These are phyloP conservation scores for Apiotrichum domesticum DNA, from an alignment of 1,284 basidiomycete genomes.

Conservation along the genomic window DNA sequence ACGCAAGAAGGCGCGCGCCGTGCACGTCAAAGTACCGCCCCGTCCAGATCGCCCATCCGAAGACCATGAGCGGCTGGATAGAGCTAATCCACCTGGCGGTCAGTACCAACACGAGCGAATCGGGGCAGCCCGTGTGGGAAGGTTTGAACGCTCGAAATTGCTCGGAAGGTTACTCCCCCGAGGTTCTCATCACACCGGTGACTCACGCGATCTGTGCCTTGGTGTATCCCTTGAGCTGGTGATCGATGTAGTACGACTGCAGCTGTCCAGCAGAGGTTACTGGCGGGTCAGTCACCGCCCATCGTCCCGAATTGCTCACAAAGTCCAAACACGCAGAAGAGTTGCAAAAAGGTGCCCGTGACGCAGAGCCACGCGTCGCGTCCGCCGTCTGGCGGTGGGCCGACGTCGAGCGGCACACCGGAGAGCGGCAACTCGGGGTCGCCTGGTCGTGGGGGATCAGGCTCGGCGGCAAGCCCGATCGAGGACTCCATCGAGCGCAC, in stretches of 20 bases:
- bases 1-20: conserved; percentile 11
- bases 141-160: too few relatives aligned
- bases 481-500: background rate
- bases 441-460: conserved; percentile 1
- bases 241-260: conserved; percentile 16
- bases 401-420: conserved; percentile 6
- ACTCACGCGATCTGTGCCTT: conserved; percentile 19
- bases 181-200: conserved; percentile 3
- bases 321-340: conserved; percentile 28
- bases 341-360: conserved; percentile 21
- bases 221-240: conserved; percentile 17
- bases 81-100: conserved; percentile 17
- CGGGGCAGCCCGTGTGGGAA: too few relatives aligned
- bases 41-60: conserved; percentile 16
- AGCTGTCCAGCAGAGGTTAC: conserved; percentile 25
- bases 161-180: too few relatives aligned
- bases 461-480: background rate
- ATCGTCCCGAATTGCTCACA: conserved; percentile 8
- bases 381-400: conserved; percentile 27
- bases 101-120: too few relatives aligned
- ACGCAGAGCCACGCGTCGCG: conserved; percentile 25
- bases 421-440: background rate
- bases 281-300: conserved; percentile 2
- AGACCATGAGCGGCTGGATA: conserved; percentile 17
- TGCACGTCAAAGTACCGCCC: conserved; percentile 26